Evolutionary conservation across 805 yeast genomes (phyloP).

Genomic region (Spathaspora gorwiae): DNA sequence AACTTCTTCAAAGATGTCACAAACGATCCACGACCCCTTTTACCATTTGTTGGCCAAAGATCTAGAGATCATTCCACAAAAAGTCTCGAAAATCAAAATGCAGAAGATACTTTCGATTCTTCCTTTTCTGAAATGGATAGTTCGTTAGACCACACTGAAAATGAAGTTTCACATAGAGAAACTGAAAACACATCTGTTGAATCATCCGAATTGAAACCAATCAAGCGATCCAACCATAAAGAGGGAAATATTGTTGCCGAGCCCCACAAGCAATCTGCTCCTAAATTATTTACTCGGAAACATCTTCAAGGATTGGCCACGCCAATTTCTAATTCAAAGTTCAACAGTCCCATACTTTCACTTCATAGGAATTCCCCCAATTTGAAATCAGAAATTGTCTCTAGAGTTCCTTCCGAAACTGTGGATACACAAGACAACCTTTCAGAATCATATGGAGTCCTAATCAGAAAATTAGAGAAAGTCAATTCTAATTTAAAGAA

Average conservation of each 20-base stretch:
- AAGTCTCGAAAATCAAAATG: not conserved
- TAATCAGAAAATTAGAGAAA: not conserved
- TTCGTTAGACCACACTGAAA: not conserved
- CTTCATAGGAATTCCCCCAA: not conserved
- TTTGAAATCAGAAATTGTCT: not conserved
- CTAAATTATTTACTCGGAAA: not conserved
- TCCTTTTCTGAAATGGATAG: not conserved
- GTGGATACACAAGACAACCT: not conserved
- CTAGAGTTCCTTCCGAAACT: not conserved
- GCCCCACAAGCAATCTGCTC: not conserved
- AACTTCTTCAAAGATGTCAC: not conserved
- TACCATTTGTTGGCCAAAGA: not conserved
- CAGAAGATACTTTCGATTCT: not conserved
- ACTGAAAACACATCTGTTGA: not conserved
- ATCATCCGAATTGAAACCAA: not conserved
- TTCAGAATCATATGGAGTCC: not conserved
- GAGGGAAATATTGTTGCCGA: not conserved
- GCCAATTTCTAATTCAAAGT: not conserved
- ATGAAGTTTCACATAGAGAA: not conserved
- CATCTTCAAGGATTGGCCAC: not conserved
- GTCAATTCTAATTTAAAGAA: not conserved
- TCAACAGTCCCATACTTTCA: not conserved
- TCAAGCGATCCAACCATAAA: not conserved
- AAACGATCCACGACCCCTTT: not conserved
- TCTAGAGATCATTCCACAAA: no score